A percentile compares a stretch with the other conserved stretches of the same genome.
Evolutionary conservation across 441 rosid genomes (phyloP).

Genomic region (Populus hybrid): DNA sequence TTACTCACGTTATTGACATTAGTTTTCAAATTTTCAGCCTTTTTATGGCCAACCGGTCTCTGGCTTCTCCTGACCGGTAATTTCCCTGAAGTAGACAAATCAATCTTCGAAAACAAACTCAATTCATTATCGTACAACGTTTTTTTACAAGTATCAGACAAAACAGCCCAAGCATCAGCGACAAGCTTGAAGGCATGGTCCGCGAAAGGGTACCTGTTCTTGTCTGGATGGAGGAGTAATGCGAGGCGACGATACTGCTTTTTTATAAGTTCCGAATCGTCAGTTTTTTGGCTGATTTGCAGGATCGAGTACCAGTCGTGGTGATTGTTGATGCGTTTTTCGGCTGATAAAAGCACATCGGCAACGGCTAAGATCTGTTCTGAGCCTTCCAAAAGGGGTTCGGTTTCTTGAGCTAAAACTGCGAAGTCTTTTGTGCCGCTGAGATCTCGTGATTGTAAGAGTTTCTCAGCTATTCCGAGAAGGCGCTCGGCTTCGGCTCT

Average conservation of each 20-base stretch:
- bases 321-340: constrained; percentile 58
- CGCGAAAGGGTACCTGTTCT: constrained; percentile 70
- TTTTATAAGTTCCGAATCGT: constrained; percentile 63
- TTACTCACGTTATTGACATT: not conserved
- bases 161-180: constrained; percentile 78
- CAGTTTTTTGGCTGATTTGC: constrained; percentile 56
- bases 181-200: constrained; percentile 90
- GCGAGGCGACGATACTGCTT: constrained; percentile 81
- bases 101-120: constrained; percentile 51
- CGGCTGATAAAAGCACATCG: constrained; percentile 66
- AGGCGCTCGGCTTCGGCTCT: constrained; percentile 76
- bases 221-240: constrained; percentile 88
- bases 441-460: constrained; percentile 63
- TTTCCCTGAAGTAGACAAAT: constrained; percentile 43
- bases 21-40: constrained; percentile 1
- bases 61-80: constrained; percentile 47
- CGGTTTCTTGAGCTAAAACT: constrained; percentile 72
- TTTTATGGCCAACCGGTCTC: constrained; percentile 19
- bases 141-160: constrained; percentile 58
- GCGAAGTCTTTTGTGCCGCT: constrained; percentile 77
- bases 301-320: constrained; percentile 89
- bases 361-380: constrained; percentile 83
- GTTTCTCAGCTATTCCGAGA: constrained; percentile 85
- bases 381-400: constrained; percentile 78
- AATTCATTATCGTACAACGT: constrained; percentile 58